These are phyloP conservation scores for Podaxis sp. DNA, from an alignment of 768 basidiomycete genomes.

Conservation along the genomic window DNA sequence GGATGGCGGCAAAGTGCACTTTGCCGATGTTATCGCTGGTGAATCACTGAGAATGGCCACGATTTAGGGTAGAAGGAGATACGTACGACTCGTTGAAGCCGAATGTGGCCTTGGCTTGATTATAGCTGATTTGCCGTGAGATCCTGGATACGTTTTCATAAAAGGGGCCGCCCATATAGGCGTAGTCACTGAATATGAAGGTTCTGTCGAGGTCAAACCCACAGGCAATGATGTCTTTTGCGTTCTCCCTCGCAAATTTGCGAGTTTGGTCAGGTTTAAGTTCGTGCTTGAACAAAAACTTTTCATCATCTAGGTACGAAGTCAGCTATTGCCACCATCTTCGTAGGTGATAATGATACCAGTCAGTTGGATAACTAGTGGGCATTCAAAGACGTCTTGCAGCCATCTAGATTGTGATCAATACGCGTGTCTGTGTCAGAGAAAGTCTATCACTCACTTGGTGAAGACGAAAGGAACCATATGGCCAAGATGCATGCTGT, in stretches of 20 bases:
- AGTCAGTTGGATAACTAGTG: slow-evolving; percentile 93
- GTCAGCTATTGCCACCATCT: not conserved
- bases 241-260: slow-evolving; percentile 78
- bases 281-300: slow-evolving; percentile 96
- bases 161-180: slow-evolving; percentile 87
- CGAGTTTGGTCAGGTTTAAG: slow-evolving; percentile 87
- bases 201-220: slow-evolving; percentile 91
- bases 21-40: slow-evolving; percentile 96
- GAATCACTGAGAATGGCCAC: not conserved
- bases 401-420: slow-evolving; percentile 63
- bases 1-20: slow-evolving; percentile 92
- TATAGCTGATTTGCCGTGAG: slow-evolving; percentile 88
- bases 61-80: not conserved
- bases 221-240: slow-evolving; percentile 95
- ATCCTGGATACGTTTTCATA: slow-evolving; percentile 93
- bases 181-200: slow-evolving; percentile 94
- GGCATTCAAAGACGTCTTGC: slow-evolving; percentile 93
- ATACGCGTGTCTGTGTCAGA: not conserved
- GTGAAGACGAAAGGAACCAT: slow-evolving; percentile 97
- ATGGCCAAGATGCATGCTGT: slow-evolving; percentile 97
- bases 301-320: slow-evolving; percentile 78
- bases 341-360: slow-evolving; percentile 38
- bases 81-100: slow-evolving; percentile 95
- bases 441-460: slow-evolving; percentile 52
- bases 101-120: slow-evolving; percentile 92